Evolutionary conservation across 352 stramenopile genomes (phyloP), one percentile per base, ranked within the genome.

Genomic region (Globisporangium abappressorium): DNA sequence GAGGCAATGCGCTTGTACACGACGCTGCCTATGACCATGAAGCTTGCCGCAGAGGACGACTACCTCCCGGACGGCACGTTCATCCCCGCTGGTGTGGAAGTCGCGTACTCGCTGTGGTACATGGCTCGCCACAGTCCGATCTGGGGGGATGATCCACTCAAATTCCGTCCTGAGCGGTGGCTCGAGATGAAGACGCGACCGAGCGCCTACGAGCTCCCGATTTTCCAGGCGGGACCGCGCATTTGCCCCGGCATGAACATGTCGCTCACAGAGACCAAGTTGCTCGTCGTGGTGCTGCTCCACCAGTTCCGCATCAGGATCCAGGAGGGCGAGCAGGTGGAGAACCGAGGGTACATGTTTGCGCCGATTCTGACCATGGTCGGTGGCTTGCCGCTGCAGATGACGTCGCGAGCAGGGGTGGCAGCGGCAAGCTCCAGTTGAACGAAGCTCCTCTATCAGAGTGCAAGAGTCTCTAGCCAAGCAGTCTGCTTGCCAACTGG

Each of bases 1-100:
- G 89, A 96, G 60, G 76, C 83, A 1, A 72, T 94, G 57, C 84
- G 89, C 4, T 59, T 96, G 64, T 93, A 89, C 58, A 87, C 89
- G 30, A 75, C 85, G 12, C 71, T 94, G 5, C 85, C 89, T 3
- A 88, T 80, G 58, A 91, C 94, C 58, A 73, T 91, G 60, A 93
- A 93, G 6, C 12, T 63, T 9, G 63, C 63, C 2, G 63, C 26
- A 0, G 38, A 63, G 9, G 63, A 69, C 56, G 64, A 69, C 34
- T 51, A 57, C n/a, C 30, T 69, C 5, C 64, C 64, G 2, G 64
- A 64, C 18, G 56, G 64, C 26, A 69, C 56, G 7, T 69, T 69
- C n/a, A 47, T 96, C 0, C 78, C 79, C n/a, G 78, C 80, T 9
- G 87, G 86, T 18, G 78, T 77, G 6, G 80, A 87, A 9, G 49